A percentile compares a stretch with the other conserved stretches of the same genome.
These are phyloP conservation scores for Fusarium lateritium DNA, from an alignment of 2,329 filamentous ascomycete genomes.

Conservation along the genomic window DNA sequence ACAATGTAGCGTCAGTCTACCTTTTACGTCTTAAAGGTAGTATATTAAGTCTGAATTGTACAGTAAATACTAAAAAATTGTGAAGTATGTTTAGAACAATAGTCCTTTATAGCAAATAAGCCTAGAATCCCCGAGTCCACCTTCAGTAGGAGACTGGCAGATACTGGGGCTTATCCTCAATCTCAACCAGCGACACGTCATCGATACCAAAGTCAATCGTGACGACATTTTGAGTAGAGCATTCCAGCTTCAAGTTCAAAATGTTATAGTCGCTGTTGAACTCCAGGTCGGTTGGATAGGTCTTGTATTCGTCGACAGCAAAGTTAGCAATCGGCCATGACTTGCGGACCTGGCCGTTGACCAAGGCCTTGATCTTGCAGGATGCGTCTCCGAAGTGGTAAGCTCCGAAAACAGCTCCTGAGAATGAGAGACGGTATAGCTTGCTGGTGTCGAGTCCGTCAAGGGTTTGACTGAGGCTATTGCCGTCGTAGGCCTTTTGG, in stretches of 20 bases:
- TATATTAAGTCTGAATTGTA: too few relatives aligned
- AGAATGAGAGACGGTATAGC: conserved; percentile 12
- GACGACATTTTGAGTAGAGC: background rate
- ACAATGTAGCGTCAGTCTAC: too few relatives aligned
- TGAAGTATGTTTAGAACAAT: too few relatives aligned
- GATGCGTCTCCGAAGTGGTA: background rate
- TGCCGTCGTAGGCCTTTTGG: conserved; percentile 5
- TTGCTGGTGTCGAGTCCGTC: conserved; percentile 7
- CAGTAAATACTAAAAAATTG: too few relatives aligned
- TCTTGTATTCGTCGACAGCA: background rate
- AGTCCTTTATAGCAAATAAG: too few relatives aligned
- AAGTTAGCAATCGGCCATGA: conserved; percentile 1
- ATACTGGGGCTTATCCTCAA: too few relatives aligned
- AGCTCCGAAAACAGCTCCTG: background rate
- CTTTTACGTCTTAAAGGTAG: too few relatives aligned
- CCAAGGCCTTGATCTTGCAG: background rate
- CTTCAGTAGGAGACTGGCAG: too few relatives aligned
- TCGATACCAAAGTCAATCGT: conserved; percentile 20
- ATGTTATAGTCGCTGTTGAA: background rate
- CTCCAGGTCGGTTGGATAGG: conserved; percentile 3
- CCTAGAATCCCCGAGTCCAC: too few relatives aligned
- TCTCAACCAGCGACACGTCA: conserved; percentile 1
- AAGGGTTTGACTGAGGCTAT: conserved; percentile 24
- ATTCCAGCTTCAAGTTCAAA: conserved; percentile 20
- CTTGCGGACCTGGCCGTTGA: background rate